These are phyloP conservation scores for Limonium bicolor DNA, from an alignment of 148 eudicot genomes.

Conservation along the genomic window DNA sequence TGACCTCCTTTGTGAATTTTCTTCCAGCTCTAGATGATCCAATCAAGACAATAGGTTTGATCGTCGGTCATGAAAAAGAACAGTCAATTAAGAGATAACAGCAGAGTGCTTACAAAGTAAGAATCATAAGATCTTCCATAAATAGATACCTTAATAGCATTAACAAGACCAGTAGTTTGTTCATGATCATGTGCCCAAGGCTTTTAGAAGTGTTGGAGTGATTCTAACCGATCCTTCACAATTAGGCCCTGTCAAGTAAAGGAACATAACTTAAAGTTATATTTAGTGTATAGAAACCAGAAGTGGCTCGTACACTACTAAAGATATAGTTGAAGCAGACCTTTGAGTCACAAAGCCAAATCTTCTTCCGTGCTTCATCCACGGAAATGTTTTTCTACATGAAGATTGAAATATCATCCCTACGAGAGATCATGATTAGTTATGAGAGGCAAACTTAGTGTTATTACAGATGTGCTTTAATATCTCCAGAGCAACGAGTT, in stretches of 20 bases:
- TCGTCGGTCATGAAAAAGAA: slow-evolving; percentile 24
- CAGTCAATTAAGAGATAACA: background rate
- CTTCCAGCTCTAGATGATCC: slow-evolving; percentile 93
- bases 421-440: background rate
- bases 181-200: slow-evolving; percentile 98
- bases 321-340: slow-evolving; percentile 14
- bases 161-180: slow-evolving; percentile 51
- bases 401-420: slow-evolving; percentile 1
- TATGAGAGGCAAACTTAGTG: background rate
- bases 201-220: slow-evolving; percentile 83
- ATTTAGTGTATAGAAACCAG: background rate
- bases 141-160: slow-evolving; percentile 95
- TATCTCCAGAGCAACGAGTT: slow-evolving; percentile 91
- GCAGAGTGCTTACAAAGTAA: background rate
- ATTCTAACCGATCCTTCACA: slow-evolving; percentile 53
- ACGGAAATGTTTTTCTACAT: slow-evolving; percentile 62
- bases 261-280: background rate
- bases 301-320: too few species aligned
- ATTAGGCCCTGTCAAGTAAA: slow-evolving; percentile 59
- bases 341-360: slow-evolving; percentile 96
- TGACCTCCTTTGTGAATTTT: slow-evolving; percentile 85
- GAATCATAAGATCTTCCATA: background rate
- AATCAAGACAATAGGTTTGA: slow-evolving; percentile 88
- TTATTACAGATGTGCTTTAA: slow-evolving; percentile 69
- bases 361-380: slow-evolving; percentile 85